These are phyloP conservation scores for Claviceps quebecensis DNA, from an alignment of 2,329 filamentous ascomycete genomes.

Conservation along the genomic window DNA sequence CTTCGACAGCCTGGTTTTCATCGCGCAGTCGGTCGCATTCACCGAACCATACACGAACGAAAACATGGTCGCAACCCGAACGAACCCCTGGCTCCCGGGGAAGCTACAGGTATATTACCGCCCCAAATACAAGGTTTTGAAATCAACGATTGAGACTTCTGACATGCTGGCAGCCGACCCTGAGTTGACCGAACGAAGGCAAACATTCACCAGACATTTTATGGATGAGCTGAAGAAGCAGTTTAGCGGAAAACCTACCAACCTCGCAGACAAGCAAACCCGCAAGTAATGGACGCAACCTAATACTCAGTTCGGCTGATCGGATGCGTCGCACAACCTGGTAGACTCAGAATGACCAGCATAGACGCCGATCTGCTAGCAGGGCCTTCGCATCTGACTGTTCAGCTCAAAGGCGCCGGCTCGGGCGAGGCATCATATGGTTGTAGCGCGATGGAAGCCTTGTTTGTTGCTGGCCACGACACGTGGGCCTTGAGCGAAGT, in stretches of 20 bases:
- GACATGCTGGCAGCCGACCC: conserved; percentile 17
- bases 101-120: conserved; percentile 33
- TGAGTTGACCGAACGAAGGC: conserved; percentile 10
- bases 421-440: not conserved
- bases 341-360: not conserved
- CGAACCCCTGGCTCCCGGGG: conserved; percentile 35
- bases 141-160: not conserved
- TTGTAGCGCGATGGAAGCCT: not conserved
- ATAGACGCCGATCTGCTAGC: not conserved
- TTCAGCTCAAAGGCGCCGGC: not conserved
- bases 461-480: not conserved
- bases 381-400: not conserved
- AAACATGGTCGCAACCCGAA: conserved; percentile 34
- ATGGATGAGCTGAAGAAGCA: conserved; percentile 38
- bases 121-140: not conserved
- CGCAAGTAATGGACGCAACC: conserved; percentile 11
- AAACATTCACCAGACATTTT: conserved; percentile 32
- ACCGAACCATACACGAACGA: conserved; percentile 33
- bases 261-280: conserved; percentile 18
- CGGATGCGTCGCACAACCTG: not conserved
- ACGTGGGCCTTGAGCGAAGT: not conserved
- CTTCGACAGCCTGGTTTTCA: conserved; percentile 38
- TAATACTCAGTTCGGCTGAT: not conserved
- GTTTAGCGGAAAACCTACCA: conserved; percentile 28
- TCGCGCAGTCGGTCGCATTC: conserved; percentile 36